Base-by-base conservation (phyloP, 371 early-diverging fungal genomes). In the Synchytrium microbalum region DNA sequence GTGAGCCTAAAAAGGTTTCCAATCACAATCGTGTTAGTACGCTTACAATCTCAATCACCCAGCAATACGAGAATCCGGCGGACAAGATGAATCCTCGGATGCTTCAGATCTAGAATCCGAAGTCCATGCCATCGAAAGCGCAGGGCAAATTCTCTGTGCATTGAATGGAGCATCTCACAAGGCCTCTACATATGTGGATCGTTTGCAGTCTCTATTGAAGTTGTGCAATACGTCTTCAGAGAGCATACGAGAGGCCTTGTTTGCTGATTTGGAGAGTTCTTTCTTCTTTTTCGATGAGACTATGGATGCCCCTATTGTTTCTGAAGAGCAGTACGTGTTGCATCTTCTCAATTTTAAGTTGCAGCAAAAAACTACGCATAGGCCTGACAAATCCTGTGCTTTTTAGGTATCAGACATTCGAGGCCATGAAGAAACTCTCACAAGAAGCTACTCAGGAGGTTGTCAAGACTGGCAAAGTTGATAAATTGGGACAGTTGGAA, bases 361-460 rank as follows among this genome's bases (percentile, higher is more conserved):
- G 23, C 65, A 23, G 56, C 67, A 27, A 16, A 24, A 64, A 63
- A 30, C 26, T 61, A 3, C 62, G 61, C n/a, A 66, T 65, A 5
- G 16, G 14, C 27, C 26, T 14, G 28, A 63, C 38, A 24, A 24
- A 58, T 60, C 24, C 16, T 27, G 32, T 54, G 46, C 8, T 14
- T 0, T 27, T 2, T 53, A 78, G 78, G 58, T 76, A 68, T 55
- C 64, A 66, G 19, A 68, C 75, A 30, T 64, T 79, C 14, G 75
- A 79, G 60, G 69, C 59, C 10, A 72, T 66, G 57, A 66, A 66
- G 61, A 66, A 67, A 33, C 65, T 73, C 26, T 66, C 72, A 1
- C 76, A 78, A 63, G 79, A 79, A 61, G 81, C 81, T 1, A 81
- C 79, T 2, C 59, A 76, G 32, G 81, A 81, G 61, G 75, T 80